These are phyloP conservation scores for Filosporella fistucella DNA, from an alignment of 495 filamentous ascomycete species.

Conservation along the genomic window DNA sequence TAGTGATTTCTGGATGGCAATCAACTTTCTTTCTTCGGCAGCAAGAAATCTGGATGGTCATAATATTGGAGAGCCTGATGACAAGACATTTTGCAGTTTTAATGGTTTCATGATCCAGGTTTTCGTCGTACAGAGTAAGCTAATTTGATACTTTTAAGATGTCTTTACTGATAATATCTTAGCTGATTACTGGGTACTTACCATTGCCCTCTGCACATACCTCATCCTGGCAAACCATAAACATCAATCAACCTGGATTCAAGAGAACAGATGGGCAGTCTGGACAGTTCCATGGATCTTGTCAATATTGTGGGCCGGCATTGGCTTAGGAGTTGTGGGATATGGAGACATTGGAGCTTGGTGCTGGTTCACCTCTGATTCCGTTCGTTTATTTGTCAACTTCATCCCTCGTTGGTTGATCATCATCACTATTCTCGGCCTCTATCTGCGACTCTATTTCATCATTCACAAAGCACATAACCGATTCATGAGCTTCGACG, in stretches of 20 bases:
- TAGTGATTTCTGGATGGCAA: conserved; percentile 36
- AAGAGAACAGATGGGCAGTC: conserved; percentile 28
- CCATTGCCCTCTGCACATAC: conserved; percentile 37
- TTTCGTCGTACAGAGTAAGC: conserved; percentile 39
- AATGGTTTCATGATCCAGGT: conserved; percentile 42
- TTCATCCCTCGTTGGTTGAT: conserved; percentile 39
- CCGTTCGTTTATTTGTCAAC: conserved; percentile 35
- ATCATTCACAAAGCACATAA: conserved; percentile 36
- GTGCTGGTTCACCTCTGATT: conserved; percentile 41
- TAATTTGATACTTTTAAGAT: neutral
- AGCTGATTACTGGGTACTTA: conserved; percentile 41
- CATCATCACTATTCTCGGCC: conserved; percentile 31
- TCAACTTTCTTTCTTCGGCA: conserved; percentile 36
- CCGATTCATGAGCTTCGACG: conserved; percentile 30
- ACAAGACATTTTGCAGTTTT: conserved; percentile 34
- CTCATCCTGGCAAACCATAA: conserved; percentile 36
- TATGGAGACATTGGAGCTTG: conserved; percentile 40
- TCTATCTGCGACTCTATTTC: conserved; percentile 36
- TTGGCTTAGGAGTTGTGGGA: conserved; percentile 31
- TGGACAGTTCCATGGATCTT: conserved; percentile 35
- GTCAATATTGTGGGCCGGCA: conserved; percentile 29
- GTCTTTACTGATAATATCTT: neutral
- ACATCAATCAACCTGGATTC: conserved; percentile 30
- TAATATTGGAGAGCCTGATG: conserved; percentile 27
- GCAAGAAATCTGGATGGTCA: conserved; percentile 31